These are phyloP conservation scores for Hypoxylon sp. DNA, from an alignment of 2,329 filamentous ascomycete species.

Conservation along the genomic window DNA sequence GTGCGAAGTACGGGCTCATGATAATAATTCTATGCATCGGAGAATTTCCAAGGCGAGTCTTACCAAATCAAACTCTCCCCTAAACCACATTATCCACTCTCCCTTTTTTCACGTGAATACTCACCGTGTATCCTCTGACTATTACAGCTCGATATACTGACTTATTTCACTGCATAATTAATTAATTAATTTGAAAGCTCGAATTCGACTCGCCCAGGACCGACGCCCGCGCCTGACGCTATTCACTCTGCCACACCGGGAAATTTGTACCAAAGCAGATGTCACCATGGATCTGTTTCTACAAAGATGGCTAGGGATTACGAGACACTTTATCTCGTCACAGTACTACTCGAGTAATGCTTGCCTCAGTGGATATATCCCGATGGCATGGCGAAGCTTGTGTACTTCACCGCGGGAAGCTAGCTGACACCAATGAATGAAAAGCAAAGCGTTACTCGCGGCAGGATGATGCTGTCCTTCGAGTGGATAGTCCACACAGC, in stretches of 20 bases:
- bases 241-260: not conserved
- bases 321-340: constrained; percentile 1
- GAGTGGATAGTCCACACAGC: not conserved
- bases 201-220: constrained; percentile 15
- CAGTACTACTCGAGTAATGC: not conserved
- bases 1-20: not conserved
- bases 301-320: not conserved
- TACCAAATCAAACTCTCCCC: not conserved
- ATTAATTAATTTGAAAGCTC: constrained; percentile 15
- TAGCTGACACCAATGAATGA: constrained; percentile 7
- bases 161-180: not conserved
- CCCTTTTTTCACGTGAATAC: constrained; percentile 13
- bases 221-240: constrained; percentile 5
- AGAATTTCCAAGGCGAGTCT: constrained; percentile 7
- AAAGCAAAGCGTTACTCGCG: not conserved
- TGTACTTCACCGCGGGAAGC: constrained; percentile 1
- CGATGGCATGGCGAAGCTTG: constrained; percentile 29
- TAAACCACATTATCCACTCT: not conserved
- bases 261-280: not conserved
- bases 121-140: not conserved
- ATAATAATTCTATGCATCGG: constrained; percentile 1
- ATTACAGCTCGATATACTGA: constrained; percentile 7
- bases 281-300: constrained; percentile 6
- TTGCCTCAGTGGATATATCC: constrained; percentile 8
- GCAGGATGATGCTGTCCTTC: constrained; percentile 7